Evolutionary conservation across 768 basidiomycete species (phyloP), one percentile per base, ranked within the genome.

Genomic region (Agrocybe pediades): DNA sequence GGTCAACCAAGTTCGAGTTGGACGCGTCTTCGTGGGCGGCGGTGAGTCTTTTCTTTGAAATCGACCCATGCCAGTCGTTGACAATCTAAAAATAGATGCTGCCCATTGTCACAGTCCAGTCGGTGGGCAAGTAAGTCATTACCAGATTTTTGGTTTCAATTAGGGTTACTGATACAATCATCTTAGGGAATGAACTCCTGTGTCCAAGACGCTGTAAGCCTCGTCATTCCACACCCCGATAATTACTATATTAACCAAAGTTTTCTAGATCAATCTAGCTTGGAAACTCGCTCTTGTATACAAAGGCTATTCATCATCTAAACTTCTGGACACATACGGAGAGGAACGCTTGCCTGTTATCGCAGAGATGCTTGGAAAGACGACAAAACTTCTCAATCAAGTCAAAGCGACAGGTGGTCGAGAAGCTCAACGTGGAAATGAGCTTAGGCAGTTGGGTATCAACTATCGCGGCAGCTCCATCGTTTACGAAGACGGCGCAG

Each of bases 391-490:
- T 9, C 50, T 68, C 7, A 61, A 68, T 19, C 39, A 58, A 30
- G 57, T 62, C 1, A 57, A 65, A 8, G 27, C 15, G 4, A 50
- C 54, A 9, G 52, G 19, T 15, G 55, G 55, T 17, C 46, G 49
- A n/a, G n/a, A n/a, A 6, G 62, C 61, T 60, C 48, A 61, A 13
- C 60, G 62, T 21, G 54, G 54, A 4, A 58, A 60, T 9, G 58
- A 65, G 5, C 55, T 79, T 6, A 62, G 64, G 13, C 77, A 79
- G 62, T 73, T 82, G 19, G 80, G 78, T 6, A 69, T 83, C 46
- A 84, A 83, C 65, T 84, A 79, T 60, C 74, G 83, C 4, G 74
- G 74, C 62, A 83, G 82, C 58, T 61, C 74, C 0, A 70, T 82
- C 25, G 68, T 82, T 1, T 19, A 77, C 19, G 82, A 83, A 46